Conservation (phyloP, 805 yeast genomes). For the Yarrowia sp. region DNA sequence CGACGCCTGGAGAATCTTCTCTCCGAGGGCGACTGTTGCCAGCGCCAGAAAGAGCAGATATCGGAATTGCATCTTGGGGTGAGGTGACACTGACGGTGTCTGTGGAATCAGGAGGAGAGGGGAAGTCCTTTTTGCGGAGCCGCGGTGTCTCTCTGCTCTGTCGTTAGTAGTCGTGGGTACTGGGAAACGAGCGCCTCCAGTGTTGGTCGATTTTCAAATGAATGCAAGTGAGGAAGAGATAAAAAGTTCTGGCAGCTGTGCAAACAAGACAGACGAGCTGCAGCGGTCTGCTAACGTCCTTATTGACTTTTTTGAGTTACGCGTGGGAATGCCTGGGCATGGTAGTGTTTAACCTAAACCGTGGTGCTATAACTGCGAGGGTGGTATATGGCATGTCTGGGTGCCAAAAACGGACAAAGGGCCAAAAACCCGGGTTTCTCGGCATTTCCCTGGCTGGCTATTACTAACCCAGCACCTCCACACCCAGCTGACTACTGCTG, state of each 20-base stretch:
- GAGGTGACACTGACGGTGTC: no score
- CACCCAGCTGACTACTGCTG: not conserved
- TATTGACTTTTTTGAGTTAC: conserved; percentile 14
- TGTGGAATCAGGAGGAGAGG: no score
- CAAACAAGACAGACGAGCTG: conserved; percentile 1
- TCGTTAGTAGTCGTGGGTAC: conserved; percentile 4
- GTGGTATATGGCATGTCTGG: no score
- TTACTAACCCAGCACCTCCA: no score
- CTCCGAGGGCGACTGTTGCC: not conserved
- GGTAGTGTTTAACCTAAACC: not conserved
- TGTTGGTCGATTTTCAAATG: not conserved
- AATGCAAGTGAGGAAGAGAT: conserved; percentile 23
- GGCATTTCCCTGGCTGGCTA: no score
- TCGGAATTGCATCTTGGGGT: conserved; percentile 12
- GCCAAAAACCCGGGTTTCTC: no score
- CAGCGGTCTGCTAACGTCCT: conserved; percentile 4
- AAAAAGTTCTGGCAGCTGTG: not conserved
- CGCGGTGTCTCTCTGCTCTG: not conserved
- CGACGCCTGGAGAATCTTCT: conserved; percentile 50
- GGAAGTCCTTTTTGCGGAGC: not conserved
- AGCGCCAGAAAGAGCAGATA: conserved; percentile 21
- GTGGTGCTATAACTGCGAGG: no score
- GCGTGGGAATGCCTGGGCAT: conserved; percentile 26
- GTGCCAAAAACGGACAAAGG: no score
- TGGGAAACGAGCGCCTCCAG: conserved; percentile 21